Evolutionary conservation across 106 monocot genomes (phyloP).

Genomic region (Dendrobium catenatum): DNA sequence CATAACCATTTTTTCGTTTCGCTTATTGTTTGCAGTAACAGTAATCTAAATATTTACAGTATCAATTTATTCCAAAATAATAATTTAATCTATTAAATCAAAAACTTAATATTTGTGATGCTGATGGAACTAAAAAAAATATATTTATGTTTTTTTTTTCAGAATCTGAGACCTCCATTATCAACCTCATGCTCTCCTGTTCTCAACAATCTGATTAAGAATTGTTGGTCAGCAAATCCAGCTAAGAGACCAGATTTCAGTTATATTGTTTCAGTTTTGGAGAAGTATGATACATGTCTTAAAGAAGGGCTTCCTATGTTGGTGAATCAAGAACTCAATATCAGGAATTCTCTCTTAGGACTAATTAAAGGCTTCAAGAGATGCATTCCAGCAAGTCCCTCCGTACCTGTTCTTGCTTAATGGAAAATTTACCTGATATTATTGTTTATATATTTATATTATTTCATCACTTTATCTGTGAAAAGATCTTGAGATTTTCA

Average conservation of each 20-base stretch:
- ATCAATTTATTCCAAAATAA: too few relatives aligned
- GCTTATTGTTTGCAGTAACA: too few relatives aligned
- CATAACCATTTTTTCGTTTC: too few relatives aligned
- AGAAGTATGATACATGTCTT: slow-evolving; percentile 63
- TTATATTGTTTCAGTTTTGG: slow-evolving; percentile 62
- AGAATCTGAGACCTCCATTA: slow-evolving; percentile 73
- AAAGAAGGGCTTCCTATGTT: slow-evolving; percentile 59
- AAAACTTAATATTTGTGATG: too few relatives aligned
- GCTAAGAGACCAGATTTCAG: slow-evolving; percentile 72
- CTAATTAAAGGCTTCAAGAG: slow-evolving; percentile 65
- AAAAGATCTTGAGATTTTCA: too few relatives aligned
- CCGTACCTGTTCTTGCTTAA: slow-evolving; percentile 61
- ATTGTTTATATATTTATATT: neutral
- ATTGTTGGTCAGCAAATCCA: slow-evolving; percentile 80
- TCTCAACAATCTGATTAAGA: slow-evolving; percentile 73
- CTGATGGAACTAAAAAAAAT: too few relatives aligned
- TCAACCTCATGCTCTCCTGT: slow-evolving; percentile 57
- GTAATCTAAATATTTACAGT: too few relatives aligned
- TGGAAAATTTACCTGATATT: neutral
- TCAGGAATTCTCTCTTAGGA: slow-evolving; percentile 29
- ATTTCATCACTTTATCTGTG: neutral
- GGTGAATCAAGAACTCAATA: slow-evolving; percentile 36
- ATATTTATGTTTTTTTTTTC: neutral
- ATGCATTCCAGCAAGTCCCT: slow-evolving; percentile 38
- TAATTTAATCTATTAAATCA: too few relatives aligned